Base-by-base conservation (phyloP, 2,329 filamentous ascomycete genomes). In the Paramyrothecium sp. region DNA sequence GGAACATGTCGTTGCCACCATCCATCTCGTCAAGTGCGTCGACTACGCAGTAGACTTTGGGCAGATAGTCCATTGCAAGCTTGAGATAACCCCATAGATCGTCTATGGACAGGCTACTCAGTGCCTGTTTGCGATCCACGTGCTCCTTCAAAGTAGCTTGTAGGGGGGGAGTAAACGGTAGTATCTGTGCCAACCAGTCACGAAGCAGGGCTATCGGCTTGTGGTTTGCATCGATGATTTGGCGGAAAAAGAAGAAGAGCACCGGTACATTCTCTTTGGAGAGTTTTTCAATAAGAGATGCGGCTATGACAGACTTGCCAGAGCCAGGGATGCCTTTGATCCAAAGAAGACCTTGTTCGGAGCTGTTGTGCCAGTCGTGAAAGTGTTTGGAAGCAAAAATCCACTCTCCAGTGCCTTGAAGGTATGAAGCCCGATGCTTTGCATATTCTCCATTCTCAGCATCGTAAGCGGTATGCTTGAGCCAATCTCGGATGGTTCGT, bases 11-110 rank as follows among this genome's bases (percentile, higher is more conserved):
- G 26, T 76, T 66, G 0, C 67, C 73, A 16, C 62, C 30, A 53
- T 77, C 73, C 71, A 81, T 78, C 62, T 81, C 78, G 59, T 81
- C 79, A 2, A 81, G 65, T 1, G 77, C 77, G 57, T 80, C 77
- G 0, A 67, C 70, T 3, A 81, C 66, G 47, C 72, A 75, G 54
- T 73, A 80, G 0, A 71, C 74, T 22, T 58, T 62, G 54, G 55
- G 63, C 51, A 65, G 55, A 17, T 56, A 38, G 1, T 48, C 48
- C n/a, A 71, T 51, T 0, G 68, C 67, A 33, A 61, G 58, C 13
- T 65, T 57, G 11, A 75, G 58, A 44, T 69, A 55, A 12, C 61
- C 61, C 71, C 71, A 74, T 7, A 77, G 57, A 12, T 65, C 65
- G 2, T 61, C 59, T 21, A 60, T 58, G 3, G 62, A 60, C 11